Evolutionary conservation across 2,329 filamentous ascomycete genomes (phyloP), one percentile per base, ranked within the genome.

Genomic region (Purpureocillium takamizusanense): DNA sequence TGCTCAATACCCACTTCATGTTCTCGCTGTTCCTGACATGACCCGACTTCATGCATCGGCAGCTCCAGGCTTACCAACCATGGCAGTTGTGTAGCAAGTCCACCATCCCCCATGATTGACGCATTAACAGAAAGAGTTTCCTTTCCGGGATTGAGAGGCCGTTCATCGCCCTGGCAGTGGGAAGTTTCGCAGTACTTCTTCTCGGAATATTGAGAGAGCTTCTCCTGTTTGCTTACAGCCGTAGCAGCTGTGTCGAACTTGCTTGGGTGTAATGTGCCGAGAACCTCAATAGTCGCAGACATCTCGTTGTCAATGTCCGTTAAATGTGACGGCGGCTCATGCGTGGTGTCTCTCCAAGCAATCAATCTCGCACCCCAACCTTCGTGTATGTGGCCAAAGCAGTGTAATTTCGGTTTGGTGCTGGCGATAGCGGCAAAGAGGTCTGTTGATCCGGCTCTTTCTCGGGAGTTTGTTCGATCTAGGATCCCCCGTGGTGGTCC

Each of bases 71-170:
- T 12, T 4, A 36, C 27, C 28, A 31, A 79, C 43, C 58, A 83
- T 12, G 70, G 72, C 16, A 56, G 12, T n/a, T 66, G 21, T 77
- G 83, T 46, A 63, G 83, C 30, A 74, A 25, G 5, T 10, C 81
- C 47, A 68, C 76, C 40, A 64, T 70, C 16, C 3, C 45, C 59
- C 46, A 67, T 48, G 16, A 77, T 65, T 0, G 74, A 60, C 1
- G 72, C 73, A 50, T 78, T 78, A 8, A 77, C 62, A 45, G 77
- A 74, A 4, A 76, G 50, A 0, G 72, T 77, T 41, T 75, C 61
- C 25, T 56, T 53, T 3, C 65, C 67, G 7, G 27, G 32, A 15
- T 47, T 23, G 1, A 65, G 14, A 1, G 48, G 47, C 33, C 55
- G 44, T 14, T 42, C 35, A 36, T 56, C 47, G 6, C 52, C 44